Evolutionary conservation across 805 yeast species (phyloP).

Genomic region (Ogataea kodamae): DNA sequence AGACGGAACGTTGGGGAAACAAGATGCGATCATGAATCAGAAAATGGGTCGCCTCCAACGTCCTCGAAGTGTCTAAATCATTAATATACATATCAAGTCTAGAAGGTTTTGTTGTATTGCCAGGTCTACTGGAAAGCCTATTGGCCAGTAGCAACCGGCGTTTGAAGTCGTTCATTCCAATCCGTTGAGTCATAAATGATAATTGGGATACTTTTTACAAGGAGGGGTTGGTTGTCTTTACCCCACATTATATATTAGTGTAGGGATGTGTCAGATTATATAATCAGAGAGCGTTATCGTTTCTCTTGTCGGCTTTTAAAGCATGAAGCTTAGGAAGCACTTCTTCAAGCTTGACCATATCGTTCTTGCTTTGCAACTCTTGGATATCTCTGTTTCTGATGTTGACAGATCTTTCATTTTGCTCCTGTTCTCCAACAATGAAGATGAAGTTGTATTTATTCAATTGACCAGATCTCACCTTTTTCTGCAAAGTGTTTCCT

Average conservation of each 20-base stretch:
- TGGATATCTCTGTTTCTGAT: slow-evolving; percentile 95
- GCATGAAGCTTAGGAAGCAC: slow-evolving; percentile 66
- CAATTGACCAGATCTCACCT: slow-evolving; percentile 94
- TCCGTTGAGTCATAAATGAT: slow-evolving; percentile 1
- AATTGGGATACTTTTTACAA: neutral
- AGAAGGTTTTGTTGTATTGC: too few species aligned
- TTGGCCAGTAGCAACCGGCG: slow-evolving; percentile 2
- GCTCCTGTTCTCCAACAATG: slow-evolving; percentile 95
- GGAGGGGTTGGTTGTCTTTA: slow-evolving; percentile 1
- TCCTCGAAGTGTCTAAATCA: slow-evolving; percentile 3
- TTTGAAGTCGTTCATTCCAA: neutral
- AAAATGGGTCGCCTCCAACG: slow-evolving; percentile 20
- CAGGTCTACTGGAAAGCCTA: slow-evolving; percentile 1
- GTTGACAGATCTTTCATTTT: slow-evolving; percentile 74
- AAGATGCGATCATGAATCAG: slow-evolving; percentile 28
- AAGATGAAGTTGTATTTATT: slow-evolving; percentile 93
- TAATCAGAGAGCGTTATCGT: slow-evolving; percentile 51
- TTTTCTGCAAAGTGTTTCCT: slow-evolving; percentile 97
- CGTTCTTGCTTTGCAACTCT: slow-evolving; percentile 91
- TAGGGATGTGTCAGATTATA: slow-evolving; percentile 1
- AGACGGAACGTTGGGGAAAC: slow-evolving; percentile 17
- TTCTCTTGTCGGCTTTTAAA: slow-evolving; percentile 72
- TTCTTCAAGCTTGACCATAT: slow-evolving; percentile 65
- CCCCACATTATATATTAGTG: slow-evolving; percentile 1
- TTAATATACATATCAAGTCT: slow-evolving; percentile 1